phyloP scores from a whole-genome alignment of 2,329 filamentous ascomycete genomes.

The Penicillium concentricum region DNA sequence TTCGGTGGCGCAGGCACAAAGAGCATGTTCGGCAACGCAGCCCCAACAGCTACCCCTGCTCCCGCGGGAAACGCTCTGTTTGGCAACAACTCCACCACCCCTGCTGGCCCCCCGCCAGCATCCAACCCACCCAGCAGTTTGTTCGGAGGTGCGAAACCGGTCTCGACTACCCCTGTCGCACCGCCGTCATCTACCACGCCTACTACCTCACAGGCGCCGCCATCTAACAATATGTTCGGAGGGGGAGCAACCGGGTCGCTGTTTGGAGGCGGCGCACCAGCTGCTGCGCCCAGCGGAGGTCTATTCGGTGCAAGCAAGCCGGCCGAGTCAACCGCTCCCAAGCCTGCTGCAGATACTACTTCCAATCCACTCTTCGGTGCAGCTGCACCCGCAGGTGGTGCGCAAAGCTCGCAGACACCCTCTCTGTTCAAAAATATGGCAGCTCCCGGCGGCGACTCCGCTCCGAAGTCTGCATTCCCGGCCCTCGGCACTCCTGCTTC shows the following conservation, averaged over 20 bases:
- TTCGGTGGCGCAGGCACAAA: conserved; percentile 35
- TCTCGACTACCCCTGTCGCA: conserved; percentile 20
- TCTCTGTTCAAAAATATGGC: conserved; percentile 33
- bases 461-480: conserved; percentile 30
- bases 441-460: conserved; percentile 24
- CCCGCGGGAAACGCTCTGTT: conserved; percentile 37
- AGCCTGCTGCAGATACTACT: conserved; percentile 23
- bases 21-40: conserved; percentile 34
- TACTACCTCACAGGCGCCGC: conserved; percentile 30
- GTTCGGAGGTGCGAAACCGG: conserved; percentile 29
- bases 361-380: conserved; percentile 32
- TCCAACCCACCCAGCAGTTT: conserved; percentile 25
- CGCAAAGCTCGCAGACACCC: conserved; percentile 21
- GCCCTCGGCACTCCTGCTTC: conserved; percentile 19
- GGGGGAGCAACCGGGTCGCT: conserved; percentile 27
- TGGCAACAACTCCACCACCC: conserved; percentile 48
- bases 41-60: conserved; percentile 39
- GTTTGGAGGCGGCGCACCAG: conserved; percentile 21
- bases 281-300: conserved; percentile 24
- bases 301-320: conserved; percentile 35
- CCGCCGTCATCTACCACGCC: conserved; percentile 28
- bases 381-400: conserved; percentile 17
- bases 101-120: conserved; percentile 49
- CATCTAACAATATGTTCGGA: conserved; percentile 33
- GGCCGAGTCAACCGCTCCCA: conserved; percentile 28